Base-by-base conservation (phyloP, 257 asterid species). In the Salvia splendens region DNA sequence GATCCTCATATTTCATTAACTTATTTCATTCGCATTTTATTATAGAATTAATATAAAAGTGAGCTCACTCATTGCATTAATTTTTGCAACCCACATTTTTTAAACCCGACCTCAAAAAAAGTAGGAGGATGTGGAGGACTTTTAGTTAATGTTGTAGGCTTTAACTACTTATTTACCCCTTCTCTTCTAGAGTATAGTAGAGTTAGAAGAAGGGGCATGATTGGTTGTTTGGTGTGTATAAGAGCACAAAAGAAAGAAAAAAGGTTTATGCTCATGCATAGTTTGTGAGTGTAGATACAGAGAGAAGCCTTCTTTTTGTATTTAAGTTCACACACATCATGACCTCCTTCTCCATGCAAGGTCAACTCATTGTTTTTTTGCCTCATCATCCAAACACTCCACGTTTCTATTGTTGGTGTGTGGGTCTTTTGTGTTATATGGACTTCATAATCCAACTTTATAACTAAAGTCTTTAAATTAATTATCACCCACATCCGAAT, bases 291-390 rank as follows among this genome's bases (percentile, higher is more conserved):
- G 2, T 0, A 24, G 30, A 24, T 24, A 24, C 2, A 24, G 30
- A 24, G 2, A 24, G 30, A 24, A 24, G 30, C 30, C 15, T 32
- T 70, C 55, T 76, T 61, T 24, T 61, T 66, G 38, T 12, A 8
- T 8, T 20, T 52, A 3, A 9, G 0, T 20, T 72, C 80, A 78
- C 77, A 65, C 69, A 47, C 71, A 73, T 83, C 83, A 46, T 72
- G 83, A 65, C 56, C 69, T 54, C 64, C 10, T 17, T 70, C 56
- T 68, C 48, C 66, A 58, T 71, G 61, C 70, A 57, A 64, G 75
- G 30, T 17, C 24, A 20, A 48, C 8, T 68, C 12, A 32, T 52
- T 63, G 65, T 77, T 47, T 43, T 64, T 43, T 71, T 75, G 71
- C 70, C 61, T 59, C 66, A 54, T 17, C 38, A 66, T 24, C 41